Conservation (phyloP, 805 yeast genomes). For the Debaryomyces prosopidis region DNA sequence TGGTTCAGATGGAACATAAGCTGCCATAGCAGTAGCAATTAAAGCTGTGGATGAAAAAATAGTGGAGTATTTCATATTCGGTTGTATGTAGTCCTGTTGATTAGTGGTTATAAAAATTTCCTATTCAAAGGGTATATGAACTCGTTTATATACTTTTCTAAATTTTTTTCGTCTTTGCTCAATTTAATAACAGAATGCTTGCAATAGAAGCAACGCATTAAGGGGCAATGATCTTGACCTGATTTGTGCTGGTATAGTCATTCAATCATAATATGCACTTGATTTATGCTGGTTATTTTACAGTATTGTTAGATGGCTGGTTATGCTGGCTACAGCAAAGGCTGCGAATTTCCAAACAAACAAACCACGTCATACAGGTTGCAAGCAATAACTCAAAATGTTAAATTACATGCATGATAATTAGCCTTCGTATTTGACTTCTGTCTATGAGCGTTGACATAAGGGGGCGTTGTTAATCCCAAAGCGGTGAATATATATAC, state of each 20-base stretch:
- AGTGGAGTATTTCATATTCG: conserved; percentile 19
- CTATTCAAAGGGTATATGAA: too few species aligned
- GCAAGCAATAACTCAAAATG: too few species aligned
- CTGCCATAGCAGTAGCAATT: conserved; percentile 54
- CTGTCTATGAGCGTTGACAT: too few species aligned
- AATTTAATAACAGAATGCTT: neutral
- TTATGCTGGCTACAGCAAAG: neutral
- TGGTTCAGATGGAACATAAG: conserved; percentile 64
- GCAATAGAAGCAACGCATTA: neutral
- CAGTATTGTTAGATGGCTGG: neutral
- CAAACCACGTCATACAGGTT: neutral
- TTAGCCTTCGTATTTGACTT: too few species aligned
- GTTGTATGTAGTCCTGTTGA: neutral
- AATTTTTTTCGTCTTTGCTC: too few species aligned
- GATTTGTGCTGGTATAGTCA: too few species aligned
- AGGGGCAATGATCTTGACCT: neutral
- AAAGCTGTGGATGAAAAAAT: conserved; percentile 34
- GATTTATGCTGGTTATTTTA: neutral
- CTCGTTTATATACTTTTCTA: too few species aligned
- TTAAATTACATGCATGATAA: too few species aligned
- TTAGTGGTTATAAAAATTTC: too few species aligned
- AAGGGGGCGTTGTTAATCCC: too few species aligned
- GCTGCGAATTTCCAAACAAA: neutral
- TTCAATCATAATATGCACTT: neutral
- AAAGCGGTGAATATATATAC: too few species aligned